A percentile compares a stretch with the other conserved stretches of the same genome.
Conservation (phyloP, 345 rosid genomes). For the Syzygium grande region DNA sequence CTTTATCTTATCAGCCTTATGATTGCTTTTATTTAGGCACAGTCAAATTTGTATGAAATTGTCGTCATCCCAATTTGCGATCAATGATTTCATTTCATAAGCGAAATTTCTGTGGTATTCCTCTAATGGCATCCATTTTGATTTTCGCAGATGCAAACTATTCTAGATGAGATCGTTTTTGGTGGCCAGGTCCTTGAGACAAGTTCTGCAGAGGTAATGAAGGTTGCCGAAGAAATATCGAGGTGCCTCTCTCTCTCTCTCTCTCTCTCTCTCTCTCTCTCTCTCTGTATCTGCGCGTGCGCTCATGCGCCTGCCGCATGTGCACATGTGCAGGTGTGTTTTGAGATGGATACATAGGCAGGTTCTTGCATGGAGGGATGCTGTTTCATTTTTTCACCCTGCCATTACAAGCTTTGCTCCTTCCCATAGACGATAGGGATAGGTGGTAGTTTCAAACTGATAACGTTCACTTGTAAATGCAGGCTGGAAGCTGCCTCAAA, state of each 20-base stretch:
- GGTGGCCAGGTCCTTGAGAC: slow-evolving; percentile 97
- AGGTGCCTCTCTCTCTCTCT: slow-evolving; percentile 29
- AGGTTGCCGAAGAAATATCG: slow-evolving; percentile 80
- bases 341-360: neutral
- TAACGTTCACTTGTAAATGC: slow-evolving; percentile 8
- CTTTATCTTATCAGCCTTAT: neutral
- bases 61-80: neutral
- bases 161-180: slow-evolving; percentile 76
- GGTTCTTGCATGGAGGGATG: neutral
- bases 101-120: neutral
- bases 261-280: slow-evolving; percentile 4
- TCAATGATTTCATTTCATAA: neutral
- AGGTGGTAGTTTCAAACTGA: neutral
- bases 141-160: slow-evolving; percentile 59
- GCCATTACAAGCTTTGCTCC: neutral
- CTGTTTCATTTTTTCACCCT: neutral
- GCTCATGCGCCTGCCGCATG: neutral
- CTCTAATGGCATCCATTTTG: neutral
- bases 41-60: neutral
- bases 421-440: neutral
- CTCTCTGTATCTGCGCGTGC: no score
- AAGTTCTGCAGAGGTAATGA: slow-evolving; percentile 71
- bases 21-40: neutral
- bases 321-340: neutral
- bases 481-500: slow-evolving; percentile 82